These are phyloP conservation scores for Backusella morwellensis DNA, from an alignment of 192 early-diverging fungal species.

Conservation along the genomic window DNA sequence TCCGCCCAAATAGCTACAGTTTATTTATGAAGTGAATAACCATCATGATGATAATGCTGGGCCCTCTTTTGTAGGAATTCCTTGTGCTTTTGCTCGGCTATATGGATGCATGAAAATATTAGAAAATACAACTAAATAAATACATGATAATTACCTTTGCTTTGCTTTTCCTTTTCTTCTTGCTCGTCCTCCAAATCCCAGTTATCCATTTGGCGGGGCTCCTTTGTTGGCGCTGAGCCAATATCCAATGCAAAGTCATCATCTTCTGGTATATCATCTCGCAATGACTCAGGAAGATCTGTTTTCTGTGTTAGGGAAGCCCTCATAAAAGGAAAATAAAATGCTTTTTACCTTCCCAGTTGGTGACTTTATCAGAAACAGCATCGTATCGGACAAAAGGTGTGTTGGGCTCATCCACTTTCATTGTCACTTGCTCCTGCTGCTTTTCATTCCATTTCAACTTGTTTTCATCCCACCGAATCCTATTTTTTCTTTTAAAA, in stretches of 20 bases:
- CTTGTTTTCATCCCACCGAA: not conserved
- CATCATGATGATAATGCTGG: not conserved
- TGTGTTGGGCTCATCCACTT: not conserved
- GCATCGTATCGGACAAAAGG: not conserved
- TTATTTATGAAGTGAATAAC: not conserved
- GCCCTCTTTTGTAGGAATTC: not conserved
- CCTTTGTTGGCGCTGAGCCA: not conserved
- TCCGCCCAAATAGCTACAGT: too few relatives aligned
- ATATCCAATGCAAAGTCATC: not conserved
- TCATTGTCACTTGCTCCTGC: not conserved
- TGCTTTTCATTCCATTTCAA: not conserved
- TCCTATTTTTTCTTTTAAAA: not conserved
- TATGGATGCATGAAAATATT: not conserved
- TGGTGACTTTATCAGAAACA: not conserved
- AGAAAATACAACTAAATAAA: too few relatives aligned
- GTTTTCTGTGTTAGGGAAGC: not conserved
- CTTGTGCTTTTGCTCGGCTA: not conserved
- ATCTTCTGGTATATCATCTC: not conserved
- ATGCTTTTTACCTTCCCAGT: not conserved
- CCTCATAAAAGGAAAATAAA: not conserved
- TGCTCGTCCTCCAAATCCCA: not conserved
- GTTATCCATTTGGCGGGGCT: not conserved
- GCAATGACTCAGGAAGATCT: not conserved
- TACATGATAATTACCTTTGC: not conserved
- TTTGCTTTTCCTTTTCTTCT: not conserved